Evolutionary conservation across 2,329 filamentous ascomycete species (phyloP).

Genomic region (Apiospora marii): DNA sequence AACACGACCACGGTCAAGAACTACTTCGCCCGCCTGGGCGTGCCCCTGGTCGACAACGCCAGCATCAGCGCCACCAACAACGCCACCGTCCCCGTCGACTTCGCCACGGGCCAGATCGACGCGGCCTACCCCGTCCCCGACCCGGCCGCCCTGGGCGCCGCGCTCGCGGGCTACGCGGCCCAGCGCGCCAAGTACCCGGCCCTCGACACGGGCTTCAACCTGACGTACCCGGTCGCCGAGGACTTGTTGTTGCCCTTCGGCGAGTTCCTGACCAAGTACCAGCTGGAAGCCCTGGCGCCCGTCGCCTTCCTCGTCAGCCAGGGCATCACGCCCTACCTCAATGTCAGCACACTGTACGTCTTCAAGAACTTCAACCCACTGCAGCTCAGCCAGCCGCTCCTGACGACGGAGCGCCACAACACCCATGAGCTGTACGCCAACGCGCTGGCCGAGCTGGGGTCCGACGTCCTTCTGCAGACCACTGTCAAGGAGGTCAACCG

Average conservation of each 20-base stretch:
- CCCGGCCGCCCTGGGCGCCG: neutral
- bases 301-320: neutral
- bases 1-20: slow-evolving; percentile 14
- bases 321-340: neutral
- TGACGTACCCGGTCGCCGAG: neutral
- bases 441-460: neutral
- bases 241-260: slow-evolving; percentile 12
- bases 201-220: slow-evolving; percentile 1
- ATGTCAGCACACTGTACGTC: slow-evolving; percentile 14
- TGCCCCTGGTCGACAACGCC: neutral
- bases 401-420: neutral
- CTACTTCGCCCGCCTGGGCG: slow-evolving; percentile 20
- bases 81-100: slow-evolving; percentile 9
- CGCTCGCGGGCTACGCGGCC: slow-evolving; percentile 2
- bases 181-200: slow-evolving; percentile 21
- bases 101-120: slow-evolving; percentile 14
- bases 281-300: neutral
- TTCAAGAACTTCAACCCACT: slow-evolving; percentile 10
- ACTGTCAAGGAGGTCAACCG: neutral
- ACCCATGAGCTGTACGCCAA: neutral
- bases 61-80: neutral
- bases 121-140: neutral
- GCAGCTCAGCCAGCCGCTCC: neutral
- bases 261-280: slow-evolving; percentile 7
- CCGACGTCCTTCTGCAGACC: neutral